Percentiles rank a stretch among this genome's conserved stretches.
These are phyloP conservation scores for Leishmania arabica DNA, from an alignment of 208 protist species.

Conservation along the genomic window DNA sequence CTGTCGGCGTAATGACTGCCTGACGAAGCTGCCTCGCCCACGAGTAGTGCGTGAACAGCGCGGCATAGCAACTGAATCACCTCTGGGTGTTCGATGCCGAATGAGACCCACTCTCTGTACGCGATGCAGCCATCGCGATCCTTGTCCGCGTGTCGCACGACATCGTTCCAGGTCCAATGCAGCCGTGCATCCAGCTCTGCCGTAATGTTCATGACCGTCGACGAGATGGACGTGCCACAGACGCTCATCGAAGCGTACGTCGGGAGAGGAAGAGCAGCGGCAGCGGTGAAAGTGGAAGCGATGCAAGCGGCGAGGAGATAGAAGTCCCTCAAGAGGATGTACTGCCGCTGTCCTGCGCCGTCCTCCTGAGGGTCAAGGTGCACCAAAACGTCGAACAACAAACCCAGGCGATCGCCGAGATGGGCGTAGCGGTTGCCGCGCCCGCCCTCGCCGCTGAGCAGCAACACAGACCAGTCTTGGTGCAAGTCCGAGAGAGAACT, in stretches of 20 bases:
- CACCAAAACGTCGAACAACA: constrained; percentile 31
- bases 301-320: constrained; percentile 30
- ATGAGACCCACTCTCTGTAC: constrained; percentile 60
- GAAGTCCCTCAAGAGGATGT: constrained; percentile 53
- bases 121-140: constrained; percentile 52
- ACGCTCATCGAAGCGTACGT: background rate
- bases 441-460: constrained; percentile 11
- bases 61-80: constrained; percentile 44
- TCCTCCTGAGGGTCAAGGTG: constrained; percentile 22
- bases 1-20: background rate
- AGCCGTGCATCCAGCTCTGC: constrained; percentile 9
- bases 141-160: constrained; percentile 51
- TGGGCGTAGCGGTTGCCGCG: constrained; percentile 6
- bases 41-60: constrained; percentile 14
- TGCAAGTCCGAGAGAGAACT: background rate
- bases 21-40: background rate
- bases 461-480: background rate
- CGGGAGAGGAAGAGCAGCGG: background rate
- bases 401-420: constrained; percentile 19
- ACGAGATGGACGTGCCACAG: constrained; percentile 9
- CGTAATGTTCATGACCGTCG: background rate
- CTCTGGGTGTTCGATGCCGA: constrained; percentile 40
- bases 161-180: constrained; percentile 27
- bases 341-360: constrained; percentile 25
- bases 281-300: background rate